These are phyloP conservation scores for Colletotrichum abscissum DNA, from an alignment of 2,329 filamentous ascomycete genomes.

Conservation along the genomic window DNA sequence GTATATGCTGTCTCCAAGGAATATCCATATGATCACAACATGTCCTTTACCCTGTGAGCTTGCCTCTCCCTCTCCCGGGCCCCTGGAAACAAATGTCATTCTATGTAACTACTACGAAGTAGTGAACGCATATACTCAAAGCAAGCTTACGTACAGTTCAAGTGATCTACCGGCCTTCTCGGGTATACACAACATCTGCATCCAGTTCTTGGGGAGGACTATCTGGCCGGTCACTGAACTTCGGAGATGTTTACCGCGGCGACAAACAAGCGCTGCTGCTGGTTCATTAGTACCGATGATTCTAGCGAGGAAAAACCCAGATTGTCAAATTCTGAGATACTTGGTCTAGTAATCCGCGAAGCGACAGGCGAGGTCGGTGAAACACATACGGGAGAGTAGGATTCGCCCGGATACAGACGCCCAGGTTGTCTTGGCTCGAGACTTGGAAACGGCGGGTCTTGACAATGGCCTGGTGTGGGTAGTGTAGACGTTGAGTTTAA, in stretches of 20 bases:
- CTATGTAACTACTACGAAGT: not conserved
- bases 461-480: not conserved
- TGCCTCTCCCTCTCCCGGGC: no score
- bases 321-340: not conserved
- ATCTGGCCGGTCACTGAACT: not conserved
- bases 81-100: not conserved
- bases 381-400: not conserved
- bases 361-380: fast-evolving
- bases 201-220: not conserved
- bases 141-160: not conserved
- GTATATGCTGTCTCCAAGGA: conserved; percentile 14
- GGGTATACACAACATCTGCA: not conserved
- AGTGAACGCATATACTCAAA: not conserved
- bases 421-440: not conserved
- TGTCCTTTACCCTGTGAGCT: no score
- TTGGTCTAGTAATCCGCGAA: not conserved
- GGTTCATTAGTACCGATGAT: not conserved
- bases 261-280: not conserved
- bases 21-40: not conserved
- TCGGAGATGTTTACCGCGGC: not conserved
- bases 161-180: conserved; percentile 5
- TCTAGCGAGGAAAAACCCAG: not conserved
- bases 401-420: not conserved
- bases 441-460: conserved; percentile 7
- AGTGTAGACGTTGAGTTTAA: not conserved